Evolutionary conservation across 1,284 basidiomycete species (phyloP).

Genomic region (Sporisorium reilianum): DNA sequence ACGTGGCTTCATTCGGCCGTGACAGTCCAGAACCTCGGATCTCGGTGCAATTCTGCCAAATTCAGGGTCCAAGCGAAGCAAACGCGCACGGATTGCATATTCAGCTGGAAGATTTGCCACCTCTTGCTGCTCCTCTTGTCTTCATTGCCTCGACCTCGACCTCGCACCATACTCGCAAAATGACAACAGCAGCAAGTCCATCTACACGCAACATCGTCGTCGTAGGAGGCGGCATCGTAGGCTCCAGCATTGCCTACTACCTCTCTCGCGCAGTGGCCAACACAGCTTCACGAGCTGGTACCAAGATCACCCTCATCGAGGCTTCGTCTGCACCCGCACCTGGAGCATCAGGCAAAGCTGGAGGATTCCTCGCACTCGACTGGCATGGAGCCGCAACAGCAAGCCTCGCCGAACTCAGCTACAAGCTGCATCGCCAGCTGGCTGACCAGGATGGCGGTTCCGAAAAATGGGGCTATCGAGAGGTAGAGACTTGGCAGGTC

Average conservation of each 20-base stretch:
- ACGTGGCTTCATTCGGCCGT: conserved; percentile 16
- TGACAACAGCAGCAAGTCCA: conserved; percentile 33
- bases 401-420: conserved; percentile 80
- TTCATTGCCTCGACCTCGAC: too few relatives aligned
- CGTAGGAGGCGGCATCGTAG: conserved; percentile 78
- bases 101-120: conserved; percentile 24
- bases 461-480: conserved; percentile 86
- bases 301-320: conserved; percentile 76
- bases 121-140: too few relatives aligned
- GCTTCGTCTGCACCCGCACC: conserved; percentile 75
- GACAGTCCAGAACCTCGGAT: background rate
- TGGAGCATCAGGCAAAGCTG: conserved; percentile 86
- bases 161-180: background rate
- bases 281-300: conserved; percentile 10
- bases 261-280: conserved; percentile 68
- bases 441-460: conserved; percentile 79
- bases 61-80: conserved; percentile 8
- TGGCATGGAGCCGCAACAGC: conserved; percentile 73
- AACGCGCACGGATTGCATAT: too few relatives aligned
- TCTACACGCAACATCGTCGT: conserved; percentile 58
- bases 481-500: conserved; percentile 71
- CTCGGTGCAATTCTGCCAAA: too few relatives aligned
- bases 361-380: conserved; percentile 87
- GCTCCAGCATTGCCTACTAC: conserved; percentile 85
- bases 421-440: conserved; percentile 81